Conservation (phyloP, 2,329 filamentous ascomycete species). For the Thermothelomyces thermophilus region DNA sequence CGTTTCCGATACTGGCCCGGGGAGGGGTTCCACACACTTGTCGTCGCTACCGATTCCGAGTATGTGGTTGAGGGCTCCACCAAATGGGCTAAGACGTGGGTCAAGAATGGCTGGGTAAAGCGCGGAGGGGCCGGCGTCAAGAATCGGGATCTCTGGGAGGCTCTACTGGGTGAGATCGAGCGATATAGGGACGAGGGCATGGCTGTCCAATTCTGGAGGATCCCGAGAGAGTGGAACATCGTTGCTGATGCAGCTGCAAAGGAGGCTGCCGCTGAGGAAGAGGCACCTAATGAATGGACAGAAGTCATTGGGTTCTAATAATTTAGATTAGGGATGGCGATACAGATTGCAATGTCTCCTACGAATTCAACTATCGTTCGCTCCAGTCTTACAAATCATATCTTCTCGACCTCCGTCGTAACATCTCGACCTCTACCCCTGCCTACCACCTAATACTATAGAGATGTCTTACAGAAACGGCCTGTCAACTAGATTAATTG, state of each 20-base stretch:
- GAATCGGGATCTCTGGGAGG: slow-evolving; percentile 48
- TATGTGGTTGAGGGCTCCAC: slow-evolving; percentile 44
- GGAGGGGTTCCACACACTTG: slow-evolving; percentile 36
- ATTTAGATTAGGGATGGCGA: too few species aligned
- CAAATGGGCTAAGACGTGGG: slow-evolving; percentile 38
- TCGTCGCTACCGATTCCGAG: slow-evolving; percentile 49
- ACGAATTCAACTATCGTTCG: too few species aligned
- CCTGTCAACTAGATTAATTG: too few species aligned
- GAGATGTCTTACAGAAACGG: too few species aligned
- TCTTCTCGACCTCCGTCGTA: too few species aligned
- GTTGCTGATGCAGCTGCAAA: slow-evolving; percentile 35
- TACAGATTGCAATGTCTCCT: too few species aligned
- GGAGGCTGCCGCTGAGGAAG: background rate
- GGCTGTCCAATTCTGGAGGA: slow-evolving; percentile 41
- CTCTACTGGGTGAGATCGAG: slow-evolving; percentile 38
- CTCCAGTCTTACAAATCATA: too few species aligned
- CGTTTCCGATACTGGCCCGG: slow-evolving; percentile 37
- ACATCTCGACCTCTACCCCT: too few species aligned
- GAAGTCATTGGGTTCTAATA: background rate
- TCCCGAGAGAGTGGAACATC: slow-evolving; percentile 38
- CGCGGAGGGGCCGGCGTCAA: slow-evolving; percentile 32
- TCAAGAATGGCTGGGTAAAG: slow-evolving; percentile 39
- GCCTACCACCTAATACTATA: too few species aligned
- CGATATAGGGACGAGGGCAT: slow-evolving; percentile 26
- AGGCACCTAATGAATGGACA: background rate